phyloP scores from a whole-genome alignment of 306 rosid species.

The Sicyos edulis region DNA sequence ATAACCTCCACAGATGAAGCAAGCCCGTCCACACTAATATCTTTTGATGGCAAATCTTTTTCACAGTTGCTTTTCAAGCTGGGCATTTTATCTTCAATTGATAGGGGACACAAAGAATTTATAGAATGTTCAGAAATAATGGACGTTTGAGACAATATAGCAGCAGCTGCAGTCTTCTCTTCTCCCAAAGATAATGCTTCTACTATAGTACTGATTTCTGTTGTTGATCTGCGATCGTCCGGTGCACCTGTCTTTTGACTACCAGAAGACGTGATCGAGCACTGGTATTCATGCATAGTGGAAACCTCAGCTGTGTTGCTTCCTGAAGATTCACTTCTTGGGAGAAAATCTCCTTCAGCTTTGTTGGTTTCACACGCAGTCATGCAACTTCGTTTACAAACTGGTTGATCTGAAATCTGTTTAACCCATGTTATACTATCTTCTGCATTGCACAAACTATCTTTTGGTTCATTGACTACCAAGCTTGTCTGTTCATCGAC shows the following conservation, averaged over 20 bases:
- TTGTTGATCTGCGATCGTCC: slow-evolving; percentile 5
- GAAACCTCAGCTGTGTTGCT: background rate
- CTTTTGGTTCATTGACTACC: slow-evolving; percentile 5
- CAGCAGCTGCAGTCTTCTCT: background rate
- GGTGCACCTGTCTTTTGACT: background rate
- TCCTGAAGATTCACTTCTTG: slow-evolving; percentile 18
- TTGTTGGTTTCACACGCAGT: background rate
- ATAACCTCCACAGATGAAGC: slow-evolving; percentile 11
- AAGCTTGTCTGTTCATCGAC: background rate
- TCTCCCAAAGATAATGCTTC: slow-evolving; percentile 8
- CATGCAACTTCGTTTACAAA: slow-evolving; percentile 13
- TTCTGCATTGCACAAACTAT: background rate
- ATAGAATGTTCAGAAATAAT: background rate
- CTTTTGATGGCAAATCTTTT: slow-evolving; percentile 11
- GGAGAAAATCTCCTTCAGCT: background rate
- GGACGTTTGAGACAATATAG: background rate
- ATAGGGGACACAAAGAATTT: background rate
- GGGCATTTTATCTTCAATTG: slow-evolving; percentile 2
- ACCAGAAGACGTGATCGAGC: background rate
- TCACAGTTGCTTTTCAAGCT: slow-evolving; percentile 1
- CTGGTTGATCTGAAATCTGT: slow-evolving; percentile 7
- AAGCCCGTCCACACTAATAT: background rate
- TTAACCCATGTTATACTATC: slow-evolving; percentile 1
- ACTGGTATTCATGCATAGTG: slow-evolving; percentile 12
- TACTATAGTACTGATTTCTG: background rate